phyloP scores from a whole-genome alignment of 202 grass and related monocot genomes.

The Panicum virgatum region DNA sequence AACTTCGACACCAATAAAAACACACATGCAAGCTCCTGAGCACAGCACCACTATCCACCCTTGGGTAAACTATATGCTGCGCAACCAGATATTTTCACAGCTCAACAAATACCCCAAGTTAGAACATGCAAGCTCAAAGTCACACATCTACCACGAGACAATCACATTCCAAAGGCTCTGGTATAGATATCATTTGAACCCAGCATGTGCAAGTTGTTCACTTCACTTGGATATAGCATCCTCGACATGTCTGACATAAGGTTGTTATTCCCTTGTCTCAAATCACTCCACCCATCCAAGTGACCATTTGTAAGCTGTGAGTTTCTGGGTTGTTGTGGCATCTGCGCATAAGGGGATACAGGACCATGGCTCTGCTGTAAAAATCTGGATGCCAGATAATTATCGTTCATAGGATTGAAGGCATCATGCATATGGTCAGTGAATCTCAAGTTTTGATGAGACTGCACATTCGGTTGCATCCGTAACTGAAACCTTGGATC shows the following conservation, averaged over 20 bases:
- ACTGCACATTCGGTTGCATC: constrained; percentile 66
- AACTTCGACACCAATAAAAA: constrained; percentile 35
- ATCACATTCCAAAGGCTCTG: constrained; percentile 84
- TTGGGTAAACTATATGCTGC: not conserved
- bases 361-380: constrained; percentile 55
- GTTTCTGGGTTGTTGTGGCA: constrained; percentile 64
- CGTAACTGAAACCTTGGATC: constrained; percentile 76
- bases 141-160: constrained; percentile 15
- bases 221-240: constrained; percentile 68
- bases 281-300: constrained; percentile 85
- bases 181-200: constrained; percentile 73
- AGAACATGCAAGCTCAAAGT: constrained; percentile 21
- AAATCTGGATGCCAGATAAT: constrained; percentile 69
- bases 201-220: constrained; percentile 60
- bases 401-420: constrained; percentile 68
- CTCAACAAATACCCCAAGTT: not conserved
- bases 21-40: constrained; percentile 3
- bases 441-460: constrained; percentile 66
- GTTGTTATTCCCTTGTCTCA: constrained; percentile 53
- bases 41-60: constrained; percentile 12
- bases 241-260: constrained; percentile 58
- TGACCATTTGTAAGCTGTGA: constrained; percentile 68
- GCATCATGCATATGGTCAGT: constrained; percentile 56
- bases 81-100: constrained; percentile 31
- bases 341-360: constrained; percentile 62